Evolutionary conservation across 495 filamentous ascomycete species (phyloP).

Genomic region (Hyaloscypha variabilis): DNA sequence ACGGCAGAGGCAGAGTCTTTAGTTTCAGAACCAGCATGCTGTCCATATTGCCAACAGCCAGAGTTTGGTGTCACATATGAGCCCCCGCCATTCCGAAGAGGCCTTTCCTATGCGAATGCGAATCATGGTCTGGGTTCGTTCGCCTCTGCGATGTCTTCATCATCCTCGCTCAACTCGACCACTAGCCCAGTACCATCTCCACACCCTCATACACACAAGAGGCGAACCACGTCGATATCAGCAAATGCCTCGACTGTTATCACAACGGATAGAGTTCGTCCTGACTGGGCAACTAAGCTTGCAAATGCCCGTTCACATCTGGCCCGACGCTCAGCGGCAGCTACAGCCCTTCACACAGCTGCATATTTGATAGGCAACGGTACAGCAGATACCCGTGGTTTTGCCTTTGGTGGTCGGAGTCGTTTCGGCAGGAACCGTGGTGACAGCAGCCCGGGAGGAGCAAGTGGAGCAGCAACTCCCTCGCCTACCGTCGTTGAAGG

Average conservation of each 20-base stretch:
- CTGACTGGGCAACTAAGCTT: slow-evolving; percentile 93
- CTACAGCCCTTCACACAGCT: slow-evolving; percentile 92
- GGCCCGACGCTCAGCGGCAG: slow-evolving; percentile 85
- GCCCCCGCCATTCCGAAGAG: slow-evolving; percentile 84
- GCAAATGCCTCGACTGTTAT: slow-evolving; percentile 80
- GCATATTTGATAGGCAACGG: slow-evolving; percentile 82
- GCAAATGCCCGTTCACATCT: slow-evolving; percentile 82
- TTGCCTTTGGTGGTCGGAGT: slow-evolving; percentile 32
- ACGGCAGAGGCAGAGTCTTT: slow-evolving; percentile 65
- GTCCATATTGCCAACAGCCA: slow-evolving; percentile 92
- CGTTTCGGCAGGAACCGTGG: slow-evolving; percentile 32
- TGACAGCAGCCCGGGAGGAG: slow-evolving; percentile 22
- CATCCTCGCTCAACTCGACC: slow-evolving; percentile 53
- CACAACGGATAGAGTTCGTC: slow-evolving; percentile 87
- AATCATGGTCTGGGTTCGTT: slow-evolving; percentile 38
- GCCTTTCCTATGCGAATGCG: slow-evolving; percentile 66
- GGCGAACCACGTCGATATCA: slow-evolving; percentile 82
- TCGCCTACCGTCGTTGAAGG: slow-evolving; percentile 33
- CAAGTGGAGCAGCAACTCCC: slow-evolving; percentile 36
- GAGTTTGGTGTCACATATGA: slow-evolving; percentile 96
- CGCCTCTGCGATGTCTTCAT: slow-evolving; percentile 71
- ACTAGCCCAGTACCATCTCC: slow-evolving; percentile 25
- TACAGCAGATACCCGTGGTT: slow-evolving; percentile 43
- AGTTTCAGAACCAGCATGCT: slow-evolving; percentile 88
- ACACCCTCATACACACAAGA: slow-evolving; percentile 36